Evolutionary conservation across 495 filamentous ascomycete genomes (phyloP).

Genomic region (Cairneyella variabilis): DNA sequence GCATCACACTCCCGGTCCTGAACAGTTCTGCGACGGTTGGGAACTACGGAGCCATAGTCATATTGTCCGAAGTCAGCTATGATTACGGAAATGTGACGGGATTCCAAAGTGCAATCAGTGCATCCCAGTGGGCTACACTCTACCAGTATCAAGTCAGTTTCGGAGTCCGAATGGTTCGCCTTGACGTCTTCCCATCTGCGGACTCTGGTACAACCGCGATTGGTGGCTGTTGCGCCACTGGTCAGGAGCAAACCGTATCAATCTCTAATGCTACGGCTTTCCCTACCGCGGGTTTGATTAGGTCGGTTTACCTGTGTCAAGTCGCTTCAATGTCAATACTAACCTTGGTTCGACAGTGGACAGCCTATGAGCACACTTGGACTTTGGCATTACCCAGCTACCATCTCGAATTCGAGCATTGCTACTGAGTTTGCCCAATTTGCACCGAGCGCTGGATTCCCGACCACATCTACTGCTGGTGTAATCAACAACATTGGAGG

Average conservation of each 20-base stretch:
- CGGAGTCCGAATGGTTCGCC: slow-evolving; percentile 58
- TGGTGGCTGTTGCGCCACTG: slow-evolving; percentile 44
- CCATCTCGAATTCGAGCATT: slow-evolving; percentile 47
- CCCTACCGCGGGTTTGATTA: slow-evolving; percentile 41
- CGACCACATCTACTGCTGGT: slow-evolving; percentile 37
- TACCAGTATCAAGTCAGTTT: slow-evolving; percentile 56
- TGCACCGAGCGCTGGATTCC: slow-evolving; percentile 29
- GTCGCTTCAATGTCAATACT: neutral
- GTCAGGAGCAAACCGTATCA: slow-evolving; percentile 47
- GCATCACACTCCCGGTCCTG: slow-evolving; percentile 46
- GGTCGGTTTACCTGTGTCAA: neutral
- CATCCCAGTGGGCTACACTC: slow-evolving; percentile 51
- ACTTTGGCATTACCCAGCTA: slow-evolving; percentile 56
- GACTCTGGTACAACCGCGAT: slow-evolving; percentile 43
- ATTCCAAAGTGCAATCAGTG: slow-evolving; percentile 51
- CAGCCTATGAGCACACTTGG: slow-evolving; percentile 49
- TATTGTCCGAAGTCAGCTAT: slow-evolving; percentile 54
- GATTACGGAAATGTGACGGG: slow-evolving; percentile 36
- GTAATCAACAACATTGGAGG: slow-evolving; percentile 58
- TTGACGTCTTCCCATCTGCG: slow-evolving; percentile 51
- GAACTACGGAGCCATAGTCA: slow-evolving; percentile 56
- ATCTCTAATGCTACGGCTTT: slow-evolving; percentile 47
- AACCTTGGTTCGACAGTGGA: neutral
- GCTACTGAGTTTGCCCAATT: slow-evolving; percentile 53
- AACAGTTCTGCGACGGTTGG: slow-evolving; percentile 41